Evolutionary conservation across 345 rosid genomes (phyloP), one percentile per base, ranked within the genome.

Genomic region (Ricinus communis): DNA sequence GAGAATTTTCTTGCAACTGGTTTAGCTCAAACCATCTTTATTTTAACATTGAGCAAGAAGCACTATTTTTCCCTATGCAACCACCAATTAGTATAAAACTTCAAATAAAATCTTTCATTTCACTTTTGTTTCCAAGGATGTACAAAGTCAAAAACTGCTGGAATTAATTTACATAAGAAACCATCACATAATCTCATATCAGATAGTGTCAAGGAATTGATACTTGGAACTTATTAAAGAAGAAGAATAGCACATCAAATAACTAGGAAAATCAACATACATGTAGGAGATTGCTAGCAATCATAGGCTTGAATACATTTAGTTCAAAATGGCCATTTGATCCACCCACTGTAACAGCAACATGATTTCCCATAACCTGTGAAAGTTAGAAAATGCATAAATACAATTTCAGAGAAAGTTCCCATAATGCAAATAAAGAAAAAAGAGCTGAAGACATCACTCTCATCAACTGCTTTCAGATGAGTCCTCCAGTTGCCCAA

Each of bases 241-340:
- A 38, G 55, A n/a, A 45, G n/a, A 18, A 40, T 5, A 12, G 4
- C 53, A 28, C 22, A 21, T 25, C 8, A 69, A 31, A n/a, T 38
- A 43, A 63, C 31, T 22, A 33, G 33, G 57, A 10, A 73, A 70
- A 27, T 68, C 43, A 63, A 76, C 84, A 40, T 83, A 91, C 98
- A 82, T 94, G 96, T 57, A 94, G 74, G 71, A 94, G 96, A 64
- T 87, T 87, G 65, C 84, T 87, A 25, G 98, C 98, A 41, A 94
- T 90, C 97, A 94, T 87, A 46, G 97, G 97, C 87, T 94, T 94
- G 91, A 85, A 94, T 22, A 94, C 98, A 75, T 94, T 94, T 65
- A 91, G 70, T 60, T 94, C 98, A 69, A 94, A 94, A 77, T 94
- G 98, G 61, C 98, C 98, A 83, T 88, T 94, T 71, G 97, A 85